Evolutionary conservation across 2,329 filamentous ascomycete species (phyloP), one percentile per base, ranked within the genome.

Genomic region (Ilyonectria mors-panacis): DNA sequence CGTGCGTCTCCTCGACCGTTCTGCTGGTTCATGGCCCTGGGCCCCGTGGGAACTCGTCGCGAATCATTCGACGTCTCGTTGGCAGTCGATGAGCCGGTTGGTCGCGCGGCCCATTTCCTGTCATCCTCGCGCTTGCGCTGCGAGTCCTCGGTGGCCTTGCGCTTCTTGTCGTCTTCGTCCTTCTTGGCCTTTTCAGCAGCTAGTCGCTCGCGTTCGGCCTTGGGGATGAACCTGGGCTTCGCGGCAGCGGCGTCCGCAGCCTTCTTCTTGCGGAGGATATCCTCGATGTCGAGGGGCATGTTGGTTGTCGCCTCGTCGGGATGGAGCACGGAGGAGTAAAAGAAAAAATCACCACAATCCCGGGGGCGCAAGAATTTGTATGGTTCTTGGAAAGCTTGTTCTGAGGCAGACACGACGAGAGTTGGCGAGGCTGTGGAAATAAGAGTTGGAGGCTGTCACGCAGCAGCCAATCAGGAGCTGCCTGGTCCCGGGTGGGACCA

Each of bases 191-290:
- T 94, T 77, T 97, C 93, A 17, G 94, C 85, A 33, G 94, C 94
- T 28, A 97, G 81, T 67, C 90, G 89, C 78, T 97, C 94, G 62
- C 95, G 89, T 79, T 97, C 89, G 35, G 92, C 92, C 83, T 93
- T 96, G 5, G 93, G 92, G 23, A 97, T 84, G 78, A 97, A 97
- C 79, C 94, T 95, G 6, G 94, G 94, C 85, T 96, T 97, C 62
- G 93, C 88, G 10, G 94, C 92, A 17, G 92, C 94, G 39, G 92
- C 93, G 81, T 96, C 94, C 30, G 93, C 92, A 68, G 93, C 94
- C 78, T 93, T 93, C 85, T 97, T 97, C 82, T 95, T 92, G 72
- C 90, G 89, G 23, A 97, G 82, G 5, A 97, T 87, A 74, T 97
- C 93, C 80, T 97, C 94, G 63, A 97, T 91, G 78, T 94, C 95